These are phyloP conservation scores for Xylariaceae sp. DNA, from an alignment of 2,329 filamentous ascomycete genomes.

Conservation along the genomic window DNA sequence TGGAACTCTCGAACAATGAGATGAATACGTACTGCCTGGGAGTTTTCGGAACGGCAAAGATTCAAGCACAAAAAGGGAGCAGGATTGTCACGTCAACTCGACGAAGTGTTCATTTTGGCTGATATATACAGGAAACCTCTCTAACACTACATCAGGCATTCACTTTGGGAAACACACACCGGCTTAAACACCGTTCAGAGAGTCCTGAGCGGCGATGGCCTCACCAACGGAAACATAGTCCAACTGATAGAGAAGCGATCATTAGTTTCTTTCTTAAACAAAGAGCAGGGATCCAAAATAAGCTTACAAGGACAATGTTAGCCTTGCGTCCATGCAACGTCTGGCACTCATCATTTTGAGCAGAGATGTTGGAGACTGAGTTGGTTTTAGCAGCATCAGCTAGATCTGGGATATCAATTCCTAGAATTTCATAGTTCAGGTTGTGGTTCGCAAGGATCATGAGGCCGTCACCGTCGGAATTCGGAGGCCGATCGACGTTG, in stretches of 20 bases:
- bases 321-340: constrained; percentile 29
- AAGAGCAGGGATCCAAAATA: background rate
- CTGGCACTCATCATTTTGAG: constrained; percentile 36
- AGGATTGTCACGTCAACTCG: no score
- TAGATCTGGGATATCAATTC: constrained; percentile 35
- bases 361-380: constrained; percentile 43
- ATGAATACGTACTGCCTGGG: no score
- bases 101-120: no score
- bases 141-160: no score
- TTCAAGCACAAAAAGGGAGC: no score
- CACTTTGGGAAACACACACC: no score
- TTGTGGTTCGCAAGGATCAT: constrained; percentile 46
- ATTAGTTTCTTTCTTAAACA: constrained; percentile 16
- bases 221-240: constrained; percentile 42
- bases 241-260: constrained; percentile 34
- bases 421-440: constrained; percentile 31
- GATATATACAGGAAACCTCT: no score
- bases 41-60: no score
- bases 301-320: constrained; percentile 38
- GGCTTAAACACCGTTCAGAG: constrained; percentile 35
- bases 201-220: constrained; percentile 35
- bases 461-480: constrained; percentile 34
- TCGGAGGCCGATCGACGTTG: constrained; percentile 57
- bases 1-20: background rate
- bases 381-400: constrained; percentile 39